Percentiles rank a stretch among this genome's conserved stretches.
Evolutionary conservation across 2,329 filamentous ascomycete genomes (phyloP).

Genomic region (Juglanconis oblonga): DNA sequence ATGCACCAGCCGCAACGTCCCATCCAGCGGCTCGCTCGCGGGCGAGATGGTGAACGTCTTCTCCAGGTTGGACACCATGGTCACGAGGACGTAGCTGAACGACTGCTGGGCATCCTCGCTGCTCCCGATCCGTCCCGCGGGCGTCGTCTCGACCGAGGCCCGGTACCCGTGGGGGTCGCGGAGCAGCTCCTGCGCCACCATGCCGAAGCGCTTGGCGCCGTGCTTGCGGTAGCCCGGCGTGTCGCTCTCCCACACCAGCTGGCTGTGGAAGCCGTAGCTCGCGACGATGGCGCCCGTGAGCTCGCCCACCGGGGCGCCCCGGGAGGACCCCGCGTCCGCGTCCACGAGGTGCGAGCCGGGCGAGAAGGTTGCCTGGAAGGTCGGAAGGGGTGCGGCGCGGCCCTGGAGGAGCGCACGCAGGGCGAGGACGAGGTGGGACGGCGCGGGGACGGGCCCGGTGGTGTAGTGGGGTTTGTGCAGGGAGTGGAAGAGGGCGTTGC

Average conservation of each 20-base stretch:
- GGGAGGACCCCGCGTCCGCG: not conserved
- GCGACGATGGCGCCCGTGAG: conserved; percentile 79
- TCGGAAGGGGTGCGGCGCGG: conserved; percentile 51
- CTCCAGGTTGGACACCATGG: conserved; percentile 78
- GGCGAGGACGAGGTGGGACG: conserved; percentile 42
- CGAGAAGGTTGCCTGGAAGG: conserved; percentile 62
- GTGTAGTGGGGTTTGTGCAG: conserved; percentile 56
- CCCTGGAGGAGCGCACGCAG: conserved; percentile 58
- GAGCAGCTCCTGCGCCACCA: conserved; percentile 79
- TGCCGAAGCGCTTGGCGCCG: conserved; percentile 75
- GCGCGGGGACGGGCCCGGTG: conserved; percentile 23
- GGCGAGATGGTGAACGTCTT: conserved; percentile 81
- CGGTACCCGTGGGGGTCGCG: conserved; percentile 48
- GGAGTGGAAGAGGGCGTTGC: conserved; percentile 63
- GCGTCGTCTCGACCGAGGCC: conserved; percentile 37
- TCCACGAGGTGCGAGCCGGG: conserved; percentile 49
- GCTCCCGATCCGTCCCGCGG: conserved; percentile 20
- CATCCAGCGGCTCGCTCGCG: conserved; percentile 65
- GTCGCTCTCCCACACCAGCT: conserved; percentile 87
- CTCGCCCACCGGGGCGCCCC: conserved; percentile 33
- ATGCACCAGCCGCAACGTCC: conserved; percentile 67
- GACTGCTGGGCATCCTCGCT: conserved; percentile 27
- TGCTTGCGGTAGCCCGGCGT: conserved; percentile 75
- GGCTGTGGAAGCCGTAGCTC: conserved; percentile 87
- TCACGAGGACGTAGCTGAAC: conserved; percentile 75